Evolutionary conservation across 1,139 yeast species (phyloP).

Genomic region (Hansenula anomala): DNA sequence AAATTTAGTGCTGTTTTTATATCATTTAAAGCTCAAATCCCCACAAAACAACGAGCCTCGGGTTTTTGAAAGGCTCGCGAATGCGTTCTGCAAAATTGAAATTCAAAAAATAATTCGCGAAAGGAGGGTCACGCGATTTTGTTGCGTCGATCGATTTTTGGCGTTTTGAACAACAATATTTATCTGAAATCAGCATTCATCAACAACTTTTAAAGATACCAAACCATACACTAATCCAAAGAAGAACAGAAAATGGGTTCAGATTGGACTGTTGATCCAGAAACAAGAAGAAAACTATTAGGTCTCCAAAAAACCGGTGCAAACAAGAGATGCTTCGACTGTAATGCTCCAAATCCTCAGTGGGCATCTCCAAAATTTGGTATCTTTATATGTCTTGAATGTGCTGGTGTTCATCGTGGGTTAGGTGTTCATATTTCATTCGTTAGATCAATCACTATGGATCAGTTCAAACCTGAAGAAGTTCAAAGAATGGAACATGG

Average conservation of each 20-base stretch:
- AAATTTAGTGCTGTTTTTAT: no score
- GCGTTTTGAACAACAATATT: no score
- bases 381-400: conserved; percentile 90
- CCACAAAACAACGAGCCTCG: no score
- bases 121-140: no score
- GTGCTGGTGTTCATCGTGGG: conserved; percentile 96
- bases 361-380: conserved; percentile 99
- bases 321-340: conserved; percentile 90
- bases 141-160: no score
- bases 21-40: background rate
- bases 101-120: no score
- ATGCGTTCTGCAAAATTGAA: no score
- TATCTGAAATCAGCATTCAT: no score
- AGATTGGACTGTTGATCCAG: conserved; percentile 87
- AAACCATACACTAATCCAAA: no score
- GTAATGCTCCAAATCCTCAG: conserved; percentile 93
- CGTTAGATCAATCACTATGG: conserved; percentile 96
- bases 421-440: conserved; percentile 96
- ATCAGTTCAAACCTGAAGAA: conserved; percentile 92
- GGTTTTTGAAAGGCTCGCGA: no score
- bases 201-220: no score
- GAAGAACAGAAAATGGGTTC: conserved; percentile 19
- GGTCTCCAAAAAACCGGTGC: conserved; percentile 75
- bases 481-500: conserved; percentile 89
- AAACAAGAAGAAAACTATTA: conserved; percentile 76